These are phyloP conservation scores for Chalara sp. DNA, from an alignment of 2,329 filamentous ascomycete genomes.

Conservation along the genomic window DNA sequence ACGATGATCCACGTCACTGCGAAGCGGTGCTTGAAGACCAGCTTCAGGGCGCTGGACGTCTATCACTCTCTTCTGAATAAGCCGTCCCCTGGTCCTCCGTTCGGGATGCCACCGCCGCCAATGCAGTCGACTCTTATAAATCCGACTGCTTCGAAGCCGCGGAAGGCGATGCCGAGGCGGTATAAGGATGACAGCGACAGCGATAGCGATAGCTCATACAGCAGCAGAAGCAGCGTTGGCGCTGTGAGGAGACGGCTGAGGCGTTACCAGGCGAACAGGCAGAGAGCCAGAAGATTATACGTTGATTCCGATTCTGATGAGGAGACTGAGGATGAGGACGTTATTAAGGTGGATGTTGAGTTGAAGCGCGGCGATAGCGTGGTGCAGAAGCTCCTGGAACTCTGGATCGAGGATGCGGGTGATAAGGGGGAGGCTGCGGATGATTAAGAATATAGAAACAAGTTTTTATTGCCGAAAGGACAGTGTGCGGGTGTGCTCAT, in stretches of 20 bases:
- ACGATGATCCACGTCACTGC: conserved; percentile 16
- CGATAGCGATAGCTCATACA: conserved; percentile 7
- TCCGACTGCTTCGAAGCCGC: neutral
- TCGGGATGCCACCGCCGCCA: neutral
- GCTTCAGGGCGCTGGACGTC: conserved; percentile 7
- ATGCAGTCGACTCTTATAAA: neutral
- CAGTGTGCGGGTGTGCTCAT: too few relatives aligned
- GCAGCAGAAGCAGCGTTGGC: conserved; percentile 1
- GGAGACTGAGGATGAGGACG: neutral
- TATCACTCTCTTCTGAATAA: conserved; percentile 9
- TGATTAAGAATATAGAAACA: too few relatives aligned
- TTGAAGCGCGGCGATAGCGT: neutral
- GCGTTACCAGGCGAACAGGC: neutral
- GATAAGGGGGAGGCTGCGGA: too few relatives aligned
- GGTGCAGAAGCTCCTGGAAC: neutral
- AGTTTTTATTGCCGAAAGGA: too few relatives aligned
- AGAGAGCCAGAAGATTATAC: too few relatives aligned
- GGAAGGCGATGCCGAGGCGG: conserved; percentile 1
- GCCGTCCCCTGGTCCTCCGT: neutral
- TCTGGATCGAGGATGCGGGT: neutral
- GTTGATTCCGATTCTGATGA: neutral
- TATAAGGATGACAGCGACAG: conserved; percentile 6
- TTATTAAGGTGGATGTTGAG: neutral
- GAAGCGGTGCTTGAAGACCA: conserved; percentile 8
- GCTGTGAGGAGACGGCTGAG: conserved; percentile 1